Evolutionary conservation across 1,139 yeast species (phyloP).

Genomic region (Zygosaccharomyces pseudobailii): DNA sequence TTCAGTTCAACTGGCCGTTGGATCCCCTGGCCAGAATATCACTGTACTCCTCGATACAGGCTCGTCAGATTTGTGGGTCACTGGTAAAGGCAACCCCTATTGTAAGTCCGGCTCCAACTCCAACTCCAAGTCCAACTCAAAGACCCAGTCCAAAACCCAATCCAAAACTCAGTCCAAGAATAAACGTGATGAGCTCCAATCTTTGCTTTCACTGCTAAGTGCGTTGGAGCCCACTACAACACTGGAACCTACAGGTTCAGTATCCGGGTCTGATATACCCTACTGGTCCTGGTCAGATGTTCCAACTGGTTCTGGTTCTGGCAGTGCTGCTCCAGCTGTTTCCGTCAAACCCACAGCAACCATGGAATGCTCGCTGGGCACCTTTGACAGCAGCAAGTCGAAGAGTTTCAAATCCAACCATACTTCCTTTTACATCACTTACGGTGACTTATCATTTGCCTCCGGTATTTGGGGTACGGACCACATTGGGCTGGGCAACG

Average conservation of each 20-base stretch:
- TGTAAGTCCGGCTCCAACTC: too few species aligned
- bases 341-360: constrained; percentile 11
- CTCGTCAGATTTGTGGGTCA: constrained; percentile 62
- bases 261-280: constrained; percentile 5
- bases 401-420: constrained; percentile 43
- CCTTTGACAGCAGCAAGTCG: constrained; percentile 45
- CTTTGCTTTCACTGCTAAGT: not conserved
- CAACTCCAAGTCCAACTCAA: not conserved
- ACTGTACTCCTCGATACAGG: constrained; percentile 61
- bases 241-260: constrained; percentile 28
- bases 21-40: constrained; percentile 48
- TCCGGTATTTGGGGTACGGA: constrained; percentile 58
- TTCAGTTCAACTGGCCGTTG: constrained; percentile 43
- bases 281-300: constrained; percentile 3
- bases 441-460: constrained; percentile 59
- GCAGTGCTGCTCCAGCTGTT: not conserved
- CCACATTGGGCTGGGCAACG: constrained; percentile 36
- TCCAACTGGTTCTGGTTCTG: constrained; percentile 6
- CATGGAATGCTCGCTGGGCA: constrained; percentile 34
- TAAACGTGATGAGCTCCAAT: not conserved
- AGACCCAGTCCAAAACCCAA: not conserved
- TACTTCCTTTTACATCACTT: constrained; percentile 45
- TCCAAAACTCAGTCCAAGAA: not conserved
- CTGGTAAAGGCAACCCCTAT: constrained; percentile 21
- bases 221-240: not conserved